Percentiles rank a stretch among this genome's conserved stretches.
phyloP scores from a whole-genome alignment of 345 rosid species.

The Tarenaya hassleriana region DNA sequence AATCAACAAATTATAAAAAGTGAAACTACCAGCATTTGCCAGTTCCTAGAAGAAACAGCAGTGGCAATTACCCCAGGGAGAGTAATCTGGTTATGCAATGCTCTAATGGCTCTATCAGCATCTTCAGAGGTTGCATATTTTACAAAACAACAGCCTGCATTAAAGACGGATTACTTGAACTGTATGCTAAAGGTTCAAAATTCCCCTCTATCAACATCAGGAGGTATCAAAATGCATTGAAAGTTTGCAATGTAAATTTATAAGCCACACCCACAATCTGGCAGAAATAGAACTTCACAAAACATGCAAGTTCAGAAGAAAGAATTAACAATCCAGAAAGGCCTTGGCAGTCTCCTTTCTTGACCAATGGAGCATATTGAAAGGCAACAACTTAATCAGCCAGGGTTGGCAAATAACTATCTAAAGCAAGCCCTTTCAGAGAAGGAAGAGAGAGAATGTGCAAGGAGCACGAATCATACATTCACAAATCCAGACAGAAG shows the following conservation, averaged over 20 bases:
- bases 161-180: slow-evolving; percentile 36
- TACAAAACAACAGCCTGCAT: slow-evolving; percentile 98
- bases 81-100: slow-evolving; percentile 84
- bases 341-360: slow-evolving; percentile 17
- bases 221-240: slow-evolving; percentile 6
- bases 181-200: slow-evolving; percentile 29
- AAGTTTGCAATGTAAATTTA: slow-evolving; percentile 16
- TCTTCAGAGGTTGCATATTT: slow-evolving; percentile 88
- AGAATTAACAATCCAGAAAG: not conserved
- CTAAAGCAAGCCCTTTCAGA: slow-evolving; percentile 1
- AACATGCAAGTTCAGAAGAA: slow-evolving; percentile 9
- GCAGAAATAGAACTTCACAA: slow-evolving; percentile 13
- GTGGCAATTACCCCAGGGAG: slow-evolving; percentile 81
- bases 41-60: slow-evolving; percentile 11
- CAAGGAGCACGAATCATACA: not conserved
- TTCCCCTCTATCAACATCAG: slow-evolving; percentile 20
- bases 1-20: slow-evolving; percentile 24
- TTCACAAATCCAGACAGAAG: not conserved
- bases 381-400: not conserved
- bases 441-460: not conserved
- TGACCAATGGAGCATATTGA: slow-evolving; percentile 12
- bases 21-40: slow-evolving; percentile 13
- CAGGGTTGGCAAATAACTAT: slow-evolving; percentile 7
- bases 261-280: slow-evolving; percentile 8
- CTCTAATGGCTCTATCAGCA: slow-evolving; percentile 96